Base-by-base conservation (phyloP, 306 rosid genomes). In the Abrus precatorius region DNA sequence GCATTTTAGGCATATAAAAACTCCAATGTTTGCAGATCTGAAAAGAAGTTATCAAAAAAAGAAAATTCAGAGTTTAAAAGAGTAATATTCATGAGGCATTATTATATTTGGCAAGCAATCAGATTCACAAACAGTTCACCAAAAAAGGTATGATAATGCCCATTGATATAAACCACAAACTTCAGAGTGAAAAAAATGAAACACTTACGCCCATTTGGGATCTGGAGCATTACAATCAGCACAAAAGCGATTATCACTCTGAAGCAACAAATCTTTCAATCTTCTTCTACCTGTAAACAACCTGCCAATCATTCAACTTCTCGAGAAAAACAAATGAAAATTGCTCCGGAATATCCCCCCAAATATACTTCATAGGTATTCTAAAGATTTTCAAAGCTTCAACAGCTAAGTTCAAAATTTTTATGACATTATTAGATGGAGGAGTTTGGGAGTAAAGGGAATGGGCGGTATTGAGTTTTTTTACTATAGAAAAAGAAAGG, bases 171-270 rank as follows among this genome's bases (percentile, higher is more conserved):
- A 57, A 67, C 59, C 44, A 45, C 41, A 44, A 67, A 20, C 20
- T 55, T 63, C 43, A 34, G 59, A 75, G 40, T 7, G 30, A 65
- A 70, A 48, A 20, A 74, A 27, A 55, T 13, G 47, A 70, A 6
- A 30, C 43, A 89, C 99, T 86, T 89, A 96, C 99, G 99, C 99
- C 99, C 99, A 96, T 90, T 92, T 93, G 70, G 99, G 99, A 86
- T 93, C 97, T 12, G 93, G 84, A 73, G 97, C 94, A 81, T 90
- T 89, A 86, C 99, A 96, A 84, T 96, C 99, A 60, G 99, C 97
- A 82, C 99, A 96, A 52, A 61, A 2, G 75, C 93, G 93, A 80
- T 96, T 96, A 83, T 96, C 98, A 9, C 83, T 84, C 70, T 89
- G 93, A 79, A 83, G 79, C 85, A 93, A 82, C 83, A 96, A 73